Percentiles rank a stretch among this genome's conserved stretches.
Evolutionary conservation across 1,284 basidiomycete genomes (phyloP).

Genomic region (Cutaneotrichosporon sp.): DNA sequence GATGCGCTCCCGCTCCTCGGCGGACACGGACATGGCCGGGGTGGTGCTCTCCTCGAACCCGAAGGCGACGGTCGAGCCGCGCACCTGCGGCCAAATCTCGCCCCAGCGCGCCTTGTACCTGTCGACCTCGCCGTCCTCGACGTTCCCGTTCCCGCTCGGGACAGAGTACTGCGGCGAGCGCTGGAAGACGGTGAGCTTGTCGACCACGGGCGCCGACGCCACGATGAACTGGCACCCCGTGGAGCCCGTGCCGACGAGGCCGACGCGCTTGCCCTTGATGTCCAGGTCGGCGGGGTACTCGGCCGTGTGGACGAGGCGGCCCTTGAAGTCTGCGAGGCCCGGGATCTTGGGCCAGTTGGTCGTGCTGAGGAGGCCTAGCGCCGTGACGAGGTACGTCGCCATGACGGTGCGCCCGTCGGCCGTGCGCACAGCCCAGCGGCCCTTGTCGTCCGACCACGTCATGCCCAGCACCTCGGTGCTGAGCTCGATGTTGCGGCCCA

Average conservation of each 20-base stretch:
- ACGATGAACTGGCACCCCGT: slow-evolving; percentile 18
- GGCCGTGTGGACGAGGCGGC: slow-evolving; percentile 19
- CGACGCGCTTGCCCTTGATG: slow-evolving; percentile 9
- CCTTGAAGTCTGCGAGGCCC: slow-evolving; percentile 15
- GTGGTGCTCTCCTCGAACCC: slow-evolving; percentile 15
- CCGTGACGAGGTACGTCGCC: slow-evolving; percentile 32
- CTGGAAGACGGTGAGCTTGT: slow-evolving; percentile 19
- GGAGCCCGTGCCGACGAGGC: slow-evolving; percentile 17
- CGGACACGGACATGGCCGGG: not conserved
- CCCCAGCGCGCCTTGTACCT: not conserved
- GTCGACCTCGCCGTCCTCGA: slow-evolving; percentile 6
- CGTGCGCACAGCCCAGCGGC: not conserved
- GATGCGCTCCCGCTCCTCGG: slow-evolving; percentile 12
- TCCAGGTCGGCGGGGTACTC: slow-evolving; percentile 13
- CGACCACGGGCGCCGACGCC: slow-evolving; percentile 1
- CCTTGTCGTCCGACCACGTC: slow-evolving; percentile 8
- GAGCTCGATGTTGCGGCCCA: slow-evolving; percentile 33
- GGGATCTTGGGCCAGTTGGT: slow-evolving; percentile 26
- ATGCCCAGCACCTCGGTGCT: slow-evolving; percentile 15
- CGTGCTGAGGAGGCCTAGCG: slow-evolving; percentile 20
- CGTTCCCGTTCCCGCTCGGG: slow-evolving; percentile 14
- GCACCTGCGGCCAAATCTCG: slow-evolving; percentile 16
- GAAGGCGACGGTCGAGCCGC: slow-evolving; percentile 11
- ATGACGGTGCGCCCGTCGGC: not conserved
- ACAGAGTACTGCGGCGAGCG: slow-evolving; percentile 22